A percentile compares a stretch with the other conserved stretches of the same genome.
Conservation (phyloP, 2,329 filamentous ascomycete genomes). For the Diaporthe vaccinii region DNA sequence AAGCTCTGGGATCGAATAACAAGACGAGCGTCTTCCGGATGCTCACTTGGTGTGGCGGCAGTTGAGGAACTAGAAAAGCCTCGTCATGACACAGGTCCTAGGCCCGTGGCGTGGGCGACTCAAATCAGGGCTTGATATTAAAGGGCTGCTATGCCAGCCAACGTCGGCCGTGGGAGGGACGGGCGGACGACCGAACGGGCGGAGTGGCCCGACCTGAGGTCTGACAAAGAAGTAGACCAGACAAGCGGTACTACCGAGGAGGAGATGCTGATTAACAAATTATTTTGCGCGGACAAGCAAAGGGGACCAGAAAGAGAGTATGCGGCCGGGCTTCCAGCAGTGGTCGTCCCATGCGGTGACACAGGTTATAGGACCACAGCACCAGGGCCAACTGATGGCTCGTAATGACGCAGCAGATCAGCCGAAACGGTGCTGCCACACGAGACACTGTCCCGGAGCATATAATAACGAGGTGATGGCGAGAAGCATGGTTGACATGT, state of each 20-base stretch:
- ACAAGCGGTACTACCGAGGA: slow-evolving; percentile 16
- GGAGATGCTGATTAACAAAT: slow-evolving; percentile 5
- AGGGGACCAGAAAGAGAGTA: slow-evolving; percentile 29
- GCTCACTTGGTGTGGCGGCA: slow-evolving; percentile 34
- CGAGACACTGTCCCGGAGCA: slow-evolving; percentile 34
- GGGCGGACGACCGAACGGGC: slow-evolving; percentile 21
- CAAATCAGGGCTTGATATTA: slow-evolving; percentile 37
- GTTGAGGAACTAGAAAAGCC: slow-evolving; percentile 16
- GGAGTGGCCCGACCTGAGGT: slow-evolving; percentile 24
- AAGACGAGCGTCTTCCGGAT: slow-evolving; percentile 33
- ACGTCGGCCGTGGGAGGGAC: slow-evolving; percentile 14
- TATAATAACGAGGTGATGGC: slow-evolving; percentile 5
- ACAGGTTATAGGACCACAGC: slow-evolving; percentile 34
- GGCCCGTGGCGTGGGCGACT: slow-evolving; percentile 26
- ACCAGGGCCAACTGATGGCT: slow-evolving; percentile 15
- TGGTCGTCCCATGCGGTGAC: slow-evolving; percentile 37
- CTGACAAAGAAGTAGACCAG: slow-evolving; percentile 32
- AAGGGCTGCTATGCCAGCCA: slow-evolving; percentile 19
- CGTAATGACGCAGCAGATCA: slow-evolving; percentile 16
- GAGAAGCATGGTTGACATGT: slow-evolving; percentile 32
- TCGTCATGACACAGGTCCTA: slow-evolving; percentile 30
- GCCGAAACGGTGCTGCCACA: slow-evolving; percentile 31
- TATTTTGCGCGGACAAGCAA: slow-evolving; percentile 12
- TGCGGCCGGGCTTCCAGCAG: slow-evolving; percentile 39
- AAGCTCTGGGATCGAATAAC: slow-evolving; percentile 30